phyloP scores from a whole-genome alignment of 2,329 filamentous ascomycete genomes.

The Pseudocercospora crystallina region DNA sequence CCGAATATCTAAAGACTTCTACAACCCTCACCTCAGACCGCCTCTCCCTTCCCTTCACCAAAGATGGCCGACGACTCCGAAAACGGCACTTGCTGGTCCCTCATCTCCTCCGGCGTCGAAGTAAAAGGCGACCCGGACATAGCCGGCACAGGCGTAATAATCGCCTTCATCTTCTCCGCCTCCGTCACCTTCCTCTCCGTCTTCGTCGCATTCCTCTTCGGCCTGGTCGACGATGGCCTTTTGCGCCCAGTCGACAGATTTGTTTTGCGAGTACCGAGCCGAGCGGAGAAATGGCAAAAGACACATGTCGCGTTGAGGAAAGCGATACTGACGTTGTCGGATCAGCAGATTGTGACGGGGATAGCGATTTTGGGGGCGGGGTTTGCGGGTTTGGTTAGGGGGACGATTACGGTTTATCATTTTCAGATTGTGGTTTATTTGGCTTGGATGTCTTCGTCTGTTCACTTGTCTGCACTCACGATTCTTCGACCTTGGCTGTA shows the following conservation, averaged over 20 bases:
- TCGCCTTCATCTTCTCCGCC: conserved; percentile 25
- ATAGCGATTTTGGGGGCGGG: conserved; percentile 21
- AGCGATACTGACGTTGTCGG: conserved; percentile 18
- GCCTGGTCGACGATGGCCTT: conserved; percentile 21
- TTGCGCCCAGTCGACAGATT: conserved; percentile 17
- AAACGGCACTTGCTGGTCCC: background rate
- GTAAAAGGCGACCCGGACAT: conserved; percentile 23
- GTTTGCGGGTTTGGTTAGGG: conserved; percentile 13
- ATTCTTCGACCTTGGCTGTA: conserved; percentile 17
- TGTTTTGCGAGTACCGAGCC: conserved; percentile 14
- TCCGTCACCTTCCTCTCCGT: conserved; percentile 21
- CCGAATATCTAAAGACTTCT: no score
- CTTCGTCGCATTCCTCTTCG: conserved; percentile 16
- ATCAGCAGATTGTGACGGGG: conserved; percentile 26
- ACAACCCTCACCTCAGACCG: no score
- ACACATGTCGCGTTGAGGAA: conserved; percentile 15
- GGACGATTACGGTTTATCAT: conserved; percentile 15
- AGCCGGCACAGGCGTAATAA: conserved; percentile 23
- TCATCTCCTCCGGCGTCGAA: conserved; percentile 7
- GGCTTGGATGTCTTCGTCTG: conserved; percentile 23
- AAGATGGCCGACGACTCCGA: no score
- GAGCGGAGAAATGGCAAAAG: conserved; percentile 7
- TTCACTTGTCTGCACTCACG: conserved; percentile 24
- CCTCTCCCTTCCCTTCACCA: no score
- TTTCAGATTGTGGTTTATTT: conserved; percentile 24